Base-by-base conservation (phyloP, 2,329 filamentous ascomycete genomes). In the Fusarium falciforme region DNA sequence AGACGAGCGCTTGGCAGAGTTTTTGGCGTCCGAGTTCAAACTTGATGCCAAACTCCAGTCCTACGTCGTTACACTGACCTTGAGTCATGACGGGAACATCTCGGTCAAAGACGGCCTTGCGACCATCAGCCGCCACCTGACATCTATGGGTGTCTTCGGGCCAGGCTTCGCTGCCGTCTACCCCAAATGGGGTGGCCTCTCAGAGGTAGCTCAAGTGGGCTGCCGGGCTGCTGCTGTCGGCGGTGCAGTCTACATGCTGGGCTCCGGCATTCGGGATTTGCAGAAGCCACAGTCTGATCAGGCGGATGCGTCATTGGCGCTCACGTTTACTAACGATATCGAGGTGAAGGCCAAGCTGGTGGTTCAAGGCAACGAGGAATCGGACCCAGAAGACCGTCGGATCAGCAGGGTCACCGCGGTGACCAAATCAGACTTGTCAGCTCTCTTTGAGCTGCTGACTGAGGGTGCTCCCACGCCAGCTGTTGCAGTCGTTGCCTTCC, bases 191-290 rank as follows among this genome's bases (percentile, higher is more conserved):
- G 96, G 96, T 55, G 95, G 96, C 31, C 87, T 93, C 55, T 93
- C 94, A 35, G 96, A 99, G 83, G 91, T 98, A 68, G 91, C 93
- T 33, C 96, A 99, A 85, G 95, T 98, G 27, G 94, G 92, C 6
- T 98, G 96, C 81, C 93, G 96, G 76, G 94, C 96, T 42, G 92
- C 92, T 71, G 96, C 96, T 22, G 96, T 99, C 8, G 96, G 96
- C 38, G 96, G 96, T 57, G 94, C 92, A 12, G 90, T 97, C 5
- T 98, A 98, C 83, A 94, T 98, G 81, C 89, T 98, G 17, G 93
- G 91, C 49, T 92, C 92, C 58, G 91, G 91, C 11, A 85, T 96
- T 63, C 81, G 88, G 52, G 75, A 80, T 17, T 76, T 82, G 25
- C 62, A 65, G 35, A 64, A 62, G 14, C 31, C 60, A 71, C 77